Evolutionary conservation across 2,329 filamentous ascomycete genomes (phyloP).

Genomic region (Epichloe baconii): DNA sequence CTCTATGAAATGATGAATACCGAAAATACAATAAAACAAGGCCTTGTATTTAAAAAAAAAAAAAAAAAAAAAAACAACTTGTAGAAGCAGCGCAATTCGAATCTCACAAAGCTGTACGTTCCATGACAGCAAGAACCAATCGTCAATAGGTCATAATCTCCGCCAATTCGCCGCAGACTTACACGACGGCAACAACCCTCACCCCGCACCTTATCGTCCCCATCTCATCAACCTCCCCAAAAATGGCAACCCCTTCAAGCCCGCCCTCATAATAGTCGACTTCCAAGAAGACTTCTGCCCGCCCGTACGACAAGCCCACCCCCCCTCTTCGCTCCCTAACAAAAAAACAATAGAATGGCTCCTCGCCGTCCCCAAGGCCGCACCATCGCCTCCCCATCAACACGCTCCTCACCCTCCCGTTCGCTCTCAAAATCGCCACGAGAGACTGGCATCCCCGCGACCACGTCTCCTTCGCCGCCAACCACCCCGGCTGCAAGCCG

Average conservation of each 20-base stretch:
- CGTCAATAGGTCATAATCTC: too few relatives aligned
- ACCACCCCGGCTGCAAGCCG: conserved; percentile 55
- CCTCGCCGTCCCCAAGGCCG: conserved; percentile 71
- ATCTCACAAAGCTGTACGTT: too few relatives aligned
- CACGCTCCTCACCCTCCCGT: conserved; percentile 56
- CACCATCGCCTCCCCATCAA: conserved; percentile 61
- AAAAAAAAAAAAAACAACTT: too few relatives aligned
- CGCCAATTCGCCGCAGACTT: too few relatives aligned
- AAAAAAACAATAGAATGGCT: conserved; percentile 47
- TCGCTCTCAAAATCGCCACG: conserved; percentile 67
- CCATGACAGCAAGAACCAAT: too few relatives aligned
- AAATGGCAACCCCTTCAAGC: conserved; percentile 22
- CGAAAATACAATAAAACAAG: too few relatives aligned
- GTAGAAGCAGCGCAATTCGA: too few relatives aligned
- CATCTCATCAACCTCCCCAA: background rate
- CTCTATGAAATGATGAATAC: background rate
- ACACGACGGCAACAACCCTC: too few relatives aligned
- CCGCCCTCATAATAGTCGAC: conserved; percentile 62
- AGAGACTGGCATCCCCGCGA: conserved; percentile 76
- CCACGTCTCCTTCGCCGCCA: conserved; percentile 81
- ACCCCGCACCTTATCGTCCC: background rate
- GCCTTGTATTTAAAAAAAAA: too few relatives aligned
- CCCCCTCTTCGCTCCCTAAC: background rate
- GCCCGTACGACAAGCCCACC: conserved; percentile 38
- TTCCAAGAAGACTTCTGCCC: conserved; percentile 93